Conservation (phyloP, 2,329 filamentous ascomycete genomes). For the Claviceps capensis region DNA sequence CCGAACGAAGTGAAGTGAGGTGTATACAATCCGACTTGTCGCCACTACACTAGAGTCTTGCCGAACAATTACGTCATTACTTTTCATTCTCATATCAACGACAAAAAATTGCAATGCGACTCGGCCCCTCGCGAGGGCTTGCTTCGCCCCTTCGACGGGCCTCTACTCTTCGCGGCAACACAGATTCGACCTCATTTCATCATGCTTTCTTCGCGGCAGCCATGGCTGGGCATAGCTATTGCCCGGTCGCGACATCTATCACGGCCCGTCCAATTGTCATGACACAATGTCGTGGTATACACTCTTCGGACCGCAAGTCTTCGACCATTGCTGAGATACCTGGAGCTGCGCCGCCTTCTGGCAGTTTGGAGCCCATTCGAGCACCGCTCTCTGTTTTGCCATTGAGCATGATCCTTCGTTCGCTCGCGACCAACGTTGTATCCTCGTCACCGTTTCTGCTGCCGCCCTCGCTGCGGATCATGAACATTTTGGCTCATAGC, state of each 20-base stretch:
- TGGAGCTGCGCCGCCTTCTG: constrained; percentile 17
- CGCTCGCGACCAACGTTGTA: constrained; percentile 53
- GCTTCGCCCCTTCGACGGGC: constrained; percentile 6
- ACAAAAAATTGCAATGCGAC: constrained; percentile 11
- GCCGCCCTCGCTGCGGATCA: constrained; percentile 51
- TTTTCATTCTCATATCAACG: neutral
- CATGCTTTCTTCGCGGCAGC: constrained; percentile 1
- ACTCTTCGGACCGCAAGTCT: constrained; percentile 23
- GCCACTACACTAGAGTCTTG: no score
- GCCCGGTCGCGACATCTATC: neutral
- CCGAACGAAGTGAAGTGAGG: no score
- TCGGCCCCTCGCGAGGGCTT: constrained; percentile 11
- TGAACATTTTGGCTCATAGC: constrained; percentile 57
- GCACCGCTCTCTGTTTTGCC: constrained; percentile 53
- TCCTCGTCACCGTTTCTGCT: constrained; percentile 60
- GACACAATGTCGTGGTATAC: constrained; percentile 16
- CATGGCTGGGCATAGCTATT: neutral
- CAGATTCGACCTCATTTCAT: neutral
- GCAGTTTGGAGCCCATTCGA: constrained; percentile 14
- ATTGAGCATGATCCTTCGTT: constrained; percentile 51
- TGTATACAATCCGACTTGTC: no score
- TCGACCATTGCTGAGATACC: constrained; percentile 21
- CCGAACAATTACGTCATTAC: no score
- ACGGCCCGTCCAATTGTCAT: neutral
- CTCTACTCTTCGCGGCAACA: neutral